These are phyloP conservation scores for Sphaerobolus stellatus DNA, from an alignment of 1,284 basidiomycete species.

Conservation along the genomic window DNA sequence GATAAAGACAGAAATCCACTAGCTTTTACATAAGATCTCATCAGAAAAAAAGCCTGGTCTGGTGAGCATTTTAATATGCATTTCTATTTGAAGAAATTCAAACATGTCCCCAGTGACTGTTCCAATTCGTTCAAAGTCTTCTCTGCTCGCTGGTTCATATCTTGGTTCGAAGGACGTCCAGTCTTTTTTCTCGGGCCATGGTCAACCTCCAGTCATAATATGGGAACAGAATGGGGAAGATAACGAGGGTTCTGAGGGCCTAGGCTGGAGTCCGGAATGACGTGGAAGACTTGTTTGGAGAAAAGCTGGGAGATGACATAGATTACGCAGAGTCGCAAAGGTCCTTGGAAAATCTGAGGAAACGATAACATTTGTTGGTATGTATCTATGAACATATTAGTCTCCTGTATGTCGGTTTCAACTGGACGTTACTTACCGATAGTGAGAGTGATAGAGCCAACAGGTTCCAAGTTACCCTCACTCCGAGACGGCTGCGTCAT, in stretches of 20 bases:
- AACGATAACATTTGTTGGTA: slow-evolving; percentile 48
- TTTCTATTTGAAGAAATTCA: too few species aligned
- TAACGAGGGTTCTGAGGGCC: slow-evolving; percentile 56
- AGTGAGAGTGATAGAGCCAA: slow-evolving; percentile 54
- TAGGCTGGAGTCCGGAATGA: slow-evolving; percentile 53
- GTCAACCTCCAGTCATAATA: slow-evolving; percentile 8
- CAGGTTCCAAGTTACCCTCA: slow-evolving; percentile 46
- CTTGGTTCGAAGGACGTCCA: slow-evolving; percentile 66
- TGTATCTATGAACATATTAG: slow-evolving; percentile 44
- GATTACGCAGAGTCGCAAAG: slow-evolving; percentile 48
- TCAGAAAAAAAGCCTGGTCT: too few species aligned
- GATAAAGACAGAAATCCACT: too few species aligned
- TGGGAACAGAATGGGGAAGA: slow-evolving; percentile 43
- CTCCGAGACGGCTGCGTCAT: slow-evolving; percentile 56
- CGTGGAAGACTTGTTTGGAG: slow-evolving; percentile 50
- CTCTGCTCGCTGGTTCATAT: slow-evolving; percentile 34
- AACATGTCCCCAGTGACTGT: not conserved
- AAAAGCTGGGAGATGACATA: slow-evolving; percentile 50
- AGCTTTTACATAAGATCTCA: too few species aligned
- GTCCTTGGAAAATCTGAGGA: slow-evolving; percentile 43
- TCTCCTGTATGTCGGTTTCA: slow-evolving; percentile 7
- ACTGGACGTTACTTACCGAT: slow-evolving; percentile 44
- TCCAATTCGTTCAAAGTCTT: slow-evolving; percentile 2
- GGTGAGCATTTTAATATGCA: too few species aligned
- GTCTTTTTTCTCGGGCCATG: slow-evolving; percentile 45